These are phyloP conservation scores for Suhomyces sp. DNA, from an alignment of 805 yeast species.

Conservation along the genomic window DNA sequence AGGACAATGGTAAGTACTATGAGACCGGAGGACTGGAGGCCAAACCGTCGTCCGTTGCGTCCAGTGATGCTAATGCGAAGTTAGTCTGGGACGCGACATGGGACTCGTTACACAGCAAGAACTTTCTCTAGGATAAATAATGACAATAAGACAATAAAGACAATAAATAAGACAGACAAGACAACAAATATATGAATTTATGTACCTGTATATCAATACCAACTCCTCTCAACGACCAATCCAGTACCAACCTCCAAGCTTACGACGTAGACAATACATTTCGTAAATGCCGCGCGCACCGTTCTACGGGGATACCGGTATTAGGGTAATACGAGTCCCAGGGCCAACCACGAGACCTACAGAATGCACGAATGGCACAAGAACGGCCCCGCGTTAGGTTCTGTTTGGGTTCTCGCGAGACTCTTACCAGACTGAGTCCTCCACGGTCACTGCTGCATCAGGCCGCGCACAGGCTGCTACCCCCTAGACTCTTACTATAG, in stretches of 20 bases:
- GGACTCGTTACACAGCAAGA: conserved; percentile 8
- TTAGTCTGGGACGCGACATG: conserved; percentile 30
- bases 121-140: background rate
- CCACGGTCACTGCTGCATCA: too few relatives aligned
- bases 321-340: background rate
- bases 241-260: too few relatives aligned
- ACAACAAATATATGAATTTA: too few relatives aligned
- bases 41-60: conserved; percentile 22
- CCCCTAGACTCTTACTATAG: background rate
- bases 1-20: conserved; percentile 29
- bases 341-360: background rate
- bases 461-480: too few relatives aligned
- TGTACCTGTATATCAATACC: too few relatives aligned
- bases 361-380: too few relatives aligned
- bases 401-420: background rate
- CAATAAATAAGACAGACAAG: background rate
- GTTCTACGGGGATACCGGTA: background rate
- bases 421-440: too few relatives aligned
- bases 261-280: too few relatives aligned
- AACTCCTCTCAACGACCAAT: too few relatives aligned
- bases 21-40: conserved; percentile 30
- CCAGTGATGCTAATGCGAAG: conserved; percentile 17
- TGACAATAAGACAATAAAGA: too few relatives aligned
- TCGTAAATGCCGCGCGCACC: background rate
- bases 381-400: background rate